Base-by-base conservation (phyloP, 352 stramenopile species). In the Globisporangium ultimum region DNA sequence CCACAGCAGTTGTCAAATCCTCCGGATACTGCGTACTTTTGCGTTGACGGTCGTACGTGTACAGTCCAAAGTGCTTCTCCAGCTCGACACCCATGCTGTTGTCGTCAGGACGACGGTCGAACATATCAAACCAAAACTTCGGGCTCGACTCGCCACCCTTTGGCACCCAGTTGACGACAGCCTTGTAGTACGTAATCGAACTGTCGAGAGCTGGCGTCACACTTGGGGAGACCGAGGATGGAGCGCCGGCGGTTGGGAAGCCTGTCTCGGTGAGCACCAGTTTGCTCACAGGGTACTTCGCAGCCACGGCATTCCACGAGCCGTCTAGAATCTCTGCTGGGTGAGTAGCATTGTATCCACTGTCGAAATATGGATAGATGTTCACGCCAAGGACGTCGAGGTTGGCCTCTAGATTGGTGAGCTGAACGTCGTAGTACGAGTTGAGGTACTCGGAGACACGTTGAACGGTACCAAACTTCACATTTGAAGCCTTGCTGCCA, bases 61-160 rank as follows among this genome's bases (percentile, higher is more conserved):
- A 84, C 36, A 87, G 67, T 36, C 78, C 78, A 61, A 88, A 88
- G 59, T 82, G 70, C 49, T 63, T 65, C 55, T 88, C 78, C 11
- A 74, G 69, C 47, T 83, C 69, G 8, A 62, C 64, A 2, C 53
- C 32, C 50, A 74, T 69, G 0, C 52, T 72, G 20, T 67, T 67
- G 47, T 86, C 78, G 61, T 84, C 76, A 13, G 66, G 64, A 34
- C 70, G 72, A 40, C 76, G 72, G 48, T 88, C 76, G 50, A 87
- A 88, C 24, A 78, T 60, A 48, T 72, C 67, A 61, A 85, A 87
- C 74, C 76, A 87, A 61, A 88, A 88, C 56, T 66, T 76, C 32
- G 51, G 57, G n/a, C 11, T 54, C 45, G 48, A 28, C 21, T n/a
- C 41, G 18, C 40, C 48, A 13, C 64, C 60, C 0, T 32, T 41